These are phyloP conservation scores for Amanita jacksonii DNA, from an alignment of 768 basidiomycete genomes.

Conservation along the genomic window DNA sequence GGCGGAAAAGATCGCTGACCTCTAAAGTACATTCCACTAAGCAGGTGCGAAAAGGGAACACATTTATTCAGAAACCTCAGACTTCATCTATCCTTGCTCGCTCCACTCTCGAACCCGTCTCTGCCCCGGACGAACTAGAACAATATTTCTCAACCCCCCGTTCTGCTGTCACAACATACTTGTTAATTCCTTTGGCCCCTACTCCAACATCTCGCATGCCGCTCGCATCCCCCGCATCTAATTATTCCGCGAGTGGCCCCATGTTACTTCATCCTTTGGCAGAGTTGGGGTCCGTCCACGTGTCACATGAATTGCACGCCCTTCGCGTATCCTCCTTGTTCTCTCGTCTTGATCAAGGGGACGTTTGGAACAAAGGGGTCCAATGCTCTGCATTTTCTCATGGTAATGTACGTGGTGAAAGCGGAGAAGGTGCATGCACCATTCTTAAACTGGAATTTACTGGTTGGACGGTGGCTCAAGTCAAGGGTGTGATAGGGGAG, in stretches of 20 bases:
- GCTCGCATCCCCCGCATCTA: slow-evolving; percentile 26
- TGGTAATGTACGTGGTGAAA: slow-evolving; percentile 17
- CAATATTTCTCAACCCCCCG: slow-evolving; percentile 46
- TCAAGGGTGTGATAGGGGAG: slow-evolving; percentile 61
- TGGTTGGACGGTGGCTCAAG: slow-evolving; percentile 63
- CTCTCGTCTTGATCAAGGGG: slow-evolving; percentile 55
- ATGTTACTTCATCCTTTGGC: slow-evolving; percentile 12
- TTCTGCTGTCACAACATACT: slow-evolving; percentile 45
- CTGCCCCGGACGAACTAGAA: slow-evolving; percentile 31
- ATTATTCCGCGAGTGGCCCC: slow-evolving; percentile 4
- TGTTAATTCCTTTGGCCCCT: slow-evolving; percentile 71
- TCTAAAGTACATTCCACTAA: neutral
- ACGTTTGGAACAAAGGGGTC: slow-evolving; percentile 58
- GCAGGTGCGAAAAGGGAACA: neutral
- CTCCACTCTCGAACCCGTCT: neutral
- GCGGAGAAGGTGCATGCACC: slow-evolving; percentile 46
- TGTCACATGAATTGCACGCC: slow-evolving; percentile 43
- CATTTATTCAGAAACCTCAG: neutral
- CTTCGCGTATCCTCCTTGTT: slow-evolving; percentile 62
- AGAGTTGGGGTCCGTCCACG: slow-evolving; percentile 31
- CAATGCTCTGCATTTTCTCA: slow-evolving; percentile 53
- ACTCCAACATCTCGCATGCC: slow-evolving; percentile 62
- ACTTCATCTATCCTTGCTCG: neutral
- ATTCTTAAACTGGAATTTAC: slow-evolving; percentile 59
- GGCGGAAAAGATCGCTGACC: neutral